Base-by-base conservation (phyloP, 176 grass and related monocot species). In the Tuctoria greenei region DNA sequence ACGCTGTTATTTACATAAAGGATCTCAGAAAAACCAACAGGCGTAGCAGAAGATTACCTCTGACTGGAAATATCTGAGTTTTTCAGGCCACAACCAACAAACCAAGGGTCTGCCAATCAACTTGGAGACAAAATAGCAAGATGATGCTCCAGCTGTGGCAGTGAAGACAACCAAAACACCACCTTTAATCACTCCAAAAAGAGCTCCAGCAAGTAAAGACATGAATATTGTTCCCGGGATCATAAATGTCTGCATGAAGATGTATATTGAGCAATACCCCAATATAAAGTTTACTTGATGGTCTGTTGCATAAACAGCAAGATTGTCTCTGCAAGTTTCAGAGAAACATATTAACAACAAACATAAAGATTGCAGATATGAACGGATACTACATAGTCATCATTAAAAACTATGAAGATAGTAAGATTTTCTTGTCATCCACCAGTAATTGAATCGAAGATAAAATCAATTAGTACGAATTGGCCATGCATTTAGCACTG, bases 181-280 rank as follows among this genome's bases (percentile, higher is more conserved):
- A 42, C 95, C 95, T 88, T 89, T 95, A 61, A 91, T 65, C 42
- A 99, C 91, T 54, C 95, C 95, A 82, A 92, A 95, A 85, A 99
- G 95, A n/a, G 95, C 91, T 68, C 95, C 91, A 61, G 91, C 91
- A 61, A 99, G 86, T 83, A 99, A 81, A 54, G 95, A 99, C 95
- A 99, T 88, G 85, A 99, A 99, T 77, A 99, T 99, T 72, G 95
- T 99, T 46, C 95, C 95, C 24, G 91, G 95, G 73, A 99, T 99
- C 91, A 99, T 90, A 82, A 99, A 99, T 79, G 91, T 99, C 65
- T 99, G 95, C 95, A 99, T 99, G 68, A 99, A 99, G 80, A 99
- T 99, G 89, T 99, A 99, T 88, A 95, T 92, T 10, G 95, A 88
- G 79, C 95, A 99, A 61, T 99, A 99, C 5, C 89, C 95, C 80